Conservation (phyloP, 345 rosid genomes). For the Eucalyptus curtisii region DNA sequence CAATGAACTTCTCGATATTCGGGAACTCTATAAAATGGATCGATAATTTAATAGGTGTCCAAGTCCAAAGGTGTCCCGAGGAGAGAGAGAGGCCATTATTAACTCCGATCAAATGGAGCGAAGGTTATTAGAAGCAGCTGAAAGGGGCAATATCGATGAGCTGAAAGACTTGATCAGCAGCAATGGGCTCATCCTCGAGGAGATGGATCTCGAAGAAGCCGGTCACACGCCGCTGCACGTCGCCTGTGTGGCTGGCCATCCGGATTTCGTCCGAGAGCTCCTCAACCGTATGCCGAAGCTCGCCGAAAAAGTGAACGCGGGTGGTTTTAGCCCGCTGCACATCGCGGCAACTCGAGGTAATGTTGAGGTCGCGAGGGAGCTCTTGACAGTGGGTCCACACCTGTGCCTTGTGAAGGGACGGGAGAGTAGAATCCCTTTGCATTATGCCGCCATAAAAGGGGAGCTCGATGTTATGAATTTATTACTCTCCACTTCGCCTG, state of each 20-base stretch:
- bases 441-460: not conserved
- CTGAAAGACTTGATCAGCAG: not conserved
- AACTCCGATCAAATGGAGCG: not conserved
- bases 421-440: not conserved
- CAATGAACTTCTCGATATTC: no score
- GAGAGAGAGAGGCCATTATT: not conserved
- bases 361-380: not conserved
- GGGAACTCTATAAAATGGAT: no score
- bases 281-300: not conserved
- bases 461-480: not conserved
- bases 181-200: not conserved
- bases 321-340: not conserved
- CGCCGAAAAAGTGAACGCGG: not conserved
- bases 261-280: not conserved
- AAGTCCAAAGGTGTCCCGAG: not conserved
- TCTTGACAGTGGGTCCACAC: not conserved
- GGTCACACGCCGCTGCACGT: no score
- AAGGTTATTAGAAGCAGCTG: not conserved
- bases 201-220: not conserved
- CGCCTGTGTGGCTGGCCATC: not conserved
- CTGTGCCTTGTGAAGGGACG: not conserved
- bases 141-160: fast-evolving
- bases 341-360: not conserved
- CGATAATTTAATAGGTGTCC: not conserved
- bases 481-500: fast-evolving